Conservation (phyloP, 2,329 filamentous ascomycete genomes). For the Sporothrix euskadiensis region DNA sequence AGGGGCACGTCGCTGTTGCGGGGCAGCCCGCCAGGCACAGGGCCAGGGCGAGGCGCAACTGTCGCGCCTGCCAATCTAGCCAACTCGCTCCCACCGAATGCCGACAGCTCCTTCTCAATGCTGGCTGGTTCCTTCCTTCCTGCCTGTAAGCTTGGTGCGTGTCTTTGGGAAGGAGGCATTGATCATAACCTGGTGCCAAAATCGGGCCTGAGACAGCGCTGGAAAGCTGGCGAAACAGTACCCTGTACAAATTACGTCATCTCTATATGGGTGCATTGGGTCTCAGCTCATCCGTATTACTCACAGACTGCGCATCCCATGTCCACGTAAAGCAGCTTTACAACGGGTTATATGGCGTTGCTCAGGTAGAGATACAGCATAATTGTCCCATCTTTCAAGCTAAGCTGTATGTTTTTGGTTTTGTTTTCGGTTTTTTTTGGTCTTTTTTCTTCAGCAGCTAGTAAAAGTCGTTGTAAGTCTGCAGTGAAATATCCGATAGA, state of each 20-base stretch:
- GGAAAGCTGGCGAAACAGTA: slow-evolving; percentile 28
- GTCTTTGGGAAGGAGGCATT: neutral
- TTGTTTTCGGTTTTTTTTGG: too few relatives aligned
- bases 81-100: neutral
- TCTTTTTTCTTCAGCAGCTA: too few relatives aligned
- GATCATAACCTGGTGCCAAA: slow-evolving; percentile 33
- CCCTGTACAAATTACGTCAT: slow-evolving; percentile 14
- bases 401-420: too few relatives aligned
- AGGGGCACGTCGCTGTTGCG: slow-evolving; percentile 32
- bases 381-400: too few relatives aligned
- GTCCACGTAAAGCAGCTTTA: neutral
- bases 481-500: too few relatives aligned
- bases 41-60: neutral
- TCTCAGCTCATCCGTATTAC: neutral
- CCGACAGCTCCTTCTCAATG: neutral
- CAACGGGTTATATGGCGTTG: too few relatives aligned
- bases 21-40: slow-evolving; percentile 33
- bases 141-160: neutral
- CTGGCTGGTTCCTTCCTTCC: neutral
- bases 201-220: slow-evolving; percentile 33
- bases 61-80: neutral
- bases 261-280: neutral
- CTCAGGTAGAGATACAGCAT: too few relatives aligned
- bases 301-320: neutral
- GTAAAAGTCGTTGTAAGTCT: too few relatives aligned